Percentiles rank a stretch among this genome's conserved stretches.
These are phyloP conservation scores for Apostasia shenzhenica DNA, from an alignment of 106 monocot species.

Conservation along the genomic window DNA sequence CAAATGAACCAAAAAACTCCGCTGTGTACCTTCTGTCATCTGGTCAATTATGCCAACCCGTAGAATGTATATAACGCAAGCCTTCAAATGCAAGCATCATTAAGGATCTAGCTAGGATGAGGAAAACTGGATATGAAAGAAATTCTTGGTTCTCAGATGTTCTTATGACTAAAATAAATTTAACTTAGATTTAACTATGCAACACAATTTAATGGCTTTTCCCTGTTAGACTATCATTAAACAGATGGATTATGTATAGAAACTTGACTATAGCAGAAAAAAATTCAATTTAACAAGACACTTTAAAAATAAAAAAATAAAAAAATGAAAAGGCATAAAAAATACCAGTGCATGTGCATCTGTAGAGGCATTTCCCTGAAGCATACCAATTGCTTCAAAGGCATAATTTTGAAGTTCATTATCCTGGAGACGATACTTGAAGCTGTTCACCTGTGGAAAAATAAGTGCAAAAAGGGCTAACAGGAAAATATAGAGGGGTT, in stretches of 20 bases:
- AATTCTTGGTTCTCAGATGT: background rate
- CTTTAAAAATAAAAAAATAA: background rate
- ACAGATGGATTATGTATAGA: background rate
- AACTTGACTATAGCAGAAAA: background rate
- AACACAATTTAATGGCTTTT: too few relatives aligned
- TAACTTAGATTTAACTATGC: too few relatives aligned
- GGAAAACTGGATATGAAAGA: background rate
- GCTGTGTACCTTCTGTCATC: slow-evolving; percentile 78
- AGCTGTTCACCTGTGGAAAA: slow-evolving; percentile 41
- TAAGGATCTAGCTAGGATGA: background rate
- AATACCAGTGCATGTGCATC: slow-evolving; percentile 86
- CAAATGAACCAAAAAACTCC: slow-evolving; percentile 71
- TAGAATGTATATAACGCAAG: slow-evolving; percentile 93
- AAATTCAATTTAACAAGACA: background rate
- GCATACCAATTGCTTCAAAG: slow-evolving; percentile 61
- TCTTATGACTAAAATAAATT: background rate
- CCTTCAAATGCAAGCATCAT: slow-evolving; percentile 34
- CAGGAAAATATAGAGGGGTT: background rate
- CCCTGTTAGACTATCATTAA: background rate
- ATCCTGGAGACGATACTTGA: slow-evolving; percentile 62
- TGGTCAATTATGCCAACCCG: slow-evolving; percentile 91
- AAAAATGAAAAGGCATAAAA: slow-evolving; percentile 9
- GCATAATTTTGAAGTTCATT: slow-evolving; percentile 73
- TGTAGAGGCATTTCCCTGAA: slow-evolving; percentile 44
- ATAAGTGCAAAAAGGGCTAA: background rate